Evolutionary conservation across 805 yeast species (phyloP).

Genomic region (Yarrowia yakushimensis): DNA sequence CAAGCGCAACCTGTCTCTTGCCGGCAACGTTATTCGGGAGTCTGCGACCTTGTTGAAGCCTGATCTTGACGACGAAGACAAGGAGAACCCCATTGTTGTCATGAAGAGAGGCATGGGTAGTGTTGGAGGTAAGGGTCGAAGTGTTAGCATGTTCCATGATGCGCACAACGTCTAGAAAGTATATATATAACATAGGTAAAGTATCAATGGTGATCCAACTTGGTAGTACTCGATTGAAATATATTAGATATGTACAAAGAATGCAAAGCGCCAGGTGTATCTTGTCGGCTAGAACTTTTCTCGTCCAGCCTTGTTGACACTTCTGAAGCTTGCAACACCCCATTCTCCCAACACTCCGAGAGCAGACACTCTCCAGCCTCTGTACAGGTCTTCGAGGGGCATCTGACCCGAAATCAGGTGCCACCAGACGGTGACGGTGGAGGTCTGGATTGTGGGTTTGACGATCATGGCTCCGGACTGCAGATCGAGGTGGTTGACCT

Average conservation of each 20-base stretch:
- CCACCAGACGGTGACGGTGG: conserved; percentile 54
- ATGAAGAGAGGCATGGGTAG: conserved; percentile 4
- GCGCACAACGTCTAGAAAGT: background rate
- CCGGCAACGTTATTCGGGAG: conserved; percentile 4
- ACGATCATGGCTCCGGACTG: conserved; percentile 47
- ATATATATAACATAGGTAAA: background rate
- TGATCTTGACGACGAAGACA: conserved; percentile 6
- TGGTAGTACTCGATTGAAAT: background rate
- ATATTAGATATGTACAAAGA: background rate
- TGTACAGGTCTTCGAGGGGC: conserved; percentile 52
- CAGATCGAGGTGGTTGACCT: conserved; percentile 54
- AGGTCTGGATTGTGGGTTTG: conserved; percentile 53
- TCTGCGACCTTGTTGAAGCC: background rate
- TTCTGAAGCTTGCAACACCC: conserved; percentile 45
- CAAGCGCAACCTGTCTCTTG: conserved; percentile 8
- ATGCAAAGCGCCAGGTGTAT: background rate
- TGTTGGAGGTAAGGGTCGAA: conserved; percentile 17
- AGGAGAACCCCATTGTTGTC: conserved; percentile 17
- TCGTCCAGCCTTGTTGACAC: conserved; percentile 14
- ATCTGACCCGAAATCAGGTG: conserved; percentile 45
- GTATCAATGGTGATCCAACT: background rate
- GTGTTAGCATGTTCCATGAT: conserved; percentile 21
- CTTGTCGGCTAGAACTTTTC: conserved; percentile 6
- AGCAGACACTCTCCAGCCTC: conserved; percentile 91
- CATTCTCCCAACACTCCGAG: conserved; percentile 77